Percentiles rank a stretch among this genome's conserved stretches.
Evolutionary conservation across 208 protist species (phyloP).

Genomic region (Crithidia brevicula): DNA sequence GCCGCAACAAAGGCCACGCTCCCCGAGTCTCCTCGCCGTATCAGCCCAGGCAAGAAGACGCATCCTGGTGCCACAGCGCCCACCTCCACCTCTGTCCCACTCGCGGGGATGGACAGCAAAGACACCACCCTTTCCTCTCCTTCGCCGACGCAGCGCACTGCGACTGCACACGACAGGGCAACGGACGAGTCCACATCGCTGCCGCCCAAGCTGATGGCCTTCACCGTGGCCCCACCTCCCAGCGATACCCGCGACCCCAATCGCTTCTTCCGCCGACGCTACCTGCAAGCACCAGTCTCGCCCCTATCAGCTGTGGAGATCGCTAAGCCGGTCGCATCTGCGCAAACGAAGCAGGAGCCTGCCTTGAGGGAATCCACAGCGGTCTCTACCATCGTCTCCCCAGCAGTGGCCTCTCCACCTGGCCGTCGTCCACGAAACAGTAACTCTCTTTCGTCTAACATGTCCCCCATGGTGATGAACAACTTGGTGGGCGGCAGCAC

Average conservation of each 20-base stretch:
- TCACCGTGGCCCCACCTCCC: constrained; percentile 10
- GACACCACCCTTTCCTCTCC: not conserved
- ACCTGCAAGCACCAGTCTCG: not conserved
- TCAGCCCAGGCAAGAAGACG: too few relatives aligned
- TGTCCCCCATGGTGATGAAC: not conserved
- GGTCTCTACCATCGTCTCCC: not conserved
- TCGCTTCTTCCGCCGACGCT: constrained; percentile 12
- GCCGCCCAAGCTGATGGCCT: not conserved
- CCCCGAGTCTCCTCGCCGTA: not conserved
- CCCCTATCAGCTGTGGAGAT: constrained; percentile 12
- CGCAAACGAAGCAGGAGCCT: not conserved
- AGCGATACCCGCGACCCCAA: not conserved
- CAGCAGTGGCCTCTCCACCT: not conserved
- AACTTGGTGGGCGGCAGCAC: not conserved
- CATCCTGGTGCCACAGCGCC: too few relatives aligned
- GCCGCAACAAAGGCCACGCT: too few relatives aligned
- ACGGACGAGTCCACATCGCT: not conserved
- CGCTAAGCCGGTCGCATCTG: not conserved
- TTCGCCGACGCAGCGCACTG: not conserved
- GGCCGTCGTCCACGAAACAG: not conserved
- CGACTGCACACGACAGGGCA: not conserved
- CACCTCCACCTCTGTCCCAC: too few relatives aligned
- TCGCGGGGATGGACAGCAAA: constrained; percentile 3
- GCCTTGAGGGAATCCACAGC: not conserved
- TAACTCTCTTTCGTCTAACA: not conserved